A percentile compares a stretch with the other conserved stretches of the same genome.
Conservation (phyloP, 1,284 basidiomycete species). For the Tremellales sp. region DNA sequence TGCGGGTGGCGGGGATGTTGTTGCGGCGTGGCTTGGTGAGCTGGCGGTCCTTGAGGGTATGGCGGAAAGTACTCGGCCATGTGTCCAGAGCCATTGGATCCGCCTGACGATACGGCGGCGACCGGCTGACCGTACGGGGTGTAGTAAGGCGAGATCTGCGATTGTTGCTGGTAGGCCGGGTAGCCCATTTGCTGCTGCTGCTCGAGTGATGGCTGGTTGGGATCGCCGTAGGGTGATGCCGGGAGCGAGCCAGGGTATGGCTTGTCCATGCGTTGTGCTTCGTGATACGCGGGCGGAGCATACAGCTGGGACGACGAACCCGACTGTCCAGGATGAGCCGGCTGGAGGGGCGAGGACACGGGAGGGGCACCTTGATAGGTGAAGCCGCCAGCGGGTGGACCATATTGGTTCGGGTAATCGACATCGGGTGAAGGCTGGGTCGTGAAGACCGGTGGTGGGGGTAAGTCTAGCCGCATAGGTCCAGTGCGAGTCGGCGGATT, state of each 20-base stretch:
- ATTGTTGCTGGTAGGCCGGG: not conserved
- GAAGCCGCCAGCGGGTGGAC: not conserved
- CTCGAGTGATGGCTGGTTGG: no score
- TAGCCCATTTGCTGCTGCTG: not conserved
- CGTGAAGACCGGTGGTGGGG: not conserved
- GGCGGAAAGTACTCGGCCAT: conserved; percentile 9
- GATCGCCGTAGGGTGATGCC: no score
- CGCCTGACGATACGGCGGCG: not conserved
- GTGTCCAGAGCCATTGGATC: not conserved
- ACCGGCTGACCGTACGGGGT: not conserved
- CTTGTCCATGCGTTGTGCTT: no score
- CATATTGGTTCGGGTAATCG: not conserved
- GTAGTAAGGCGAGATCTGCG: not conserved
- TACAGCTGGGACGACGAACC: no score
- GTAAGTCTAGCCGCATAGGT: not conserved
- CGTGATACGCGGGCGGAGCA: no score
- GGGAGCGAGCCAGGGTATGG: no score
- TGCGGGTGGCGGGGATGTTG: not conserved
- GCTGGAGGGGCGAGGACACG: not conserved
- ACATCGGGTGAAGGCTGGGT: not conserved
- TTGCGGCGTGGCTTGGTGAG: not conserved
- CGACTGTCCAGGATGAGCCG: no score
- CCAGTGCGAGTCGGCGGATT: not conserved
- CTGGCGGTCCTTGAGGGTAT: not conserved
- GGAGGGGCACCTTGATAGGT: not conserved